These are phyloP conservation scores for Ophiostoma novo-ulmi DNA, from an alignment of 2,329 filamentous ascomycete species.

Conservation along the genomic window DNA sequence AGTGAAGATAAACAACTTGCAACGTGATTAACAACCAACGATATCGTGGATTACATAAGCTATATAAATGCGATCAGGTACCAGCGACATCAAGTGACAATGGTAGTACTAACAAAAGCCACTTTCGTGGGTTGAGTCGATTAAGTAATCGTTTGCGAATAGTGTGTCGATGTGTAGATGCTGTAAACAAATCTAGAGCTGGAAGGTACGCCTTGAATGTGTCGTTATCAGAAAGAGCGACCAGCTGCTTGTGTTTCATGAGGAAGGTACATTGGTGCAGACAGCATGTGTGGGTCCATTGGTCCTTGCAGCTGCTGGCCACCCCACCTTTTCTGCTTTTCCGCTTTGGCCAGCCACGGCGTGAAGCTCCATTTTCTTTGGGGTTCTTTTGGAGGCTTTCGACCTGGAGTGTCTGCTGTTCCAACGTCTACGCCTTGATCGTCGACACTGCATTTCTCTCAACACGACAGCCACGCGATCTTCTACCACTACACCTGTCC, in stretches of 20 bases:
- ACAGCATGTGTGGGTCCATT: not conserved
- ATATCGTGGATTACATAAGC: not conserved
- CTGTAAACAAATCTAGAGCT: not conserved
- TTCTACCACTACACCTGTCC: not conserved
- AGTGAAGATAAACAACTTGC: not conserved
- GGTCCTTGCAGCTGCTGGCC: not conserved
- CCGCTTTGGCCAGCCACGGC: not conserved
- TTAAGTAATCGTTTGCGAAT: not conserved
- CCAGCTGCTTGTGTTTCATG: not conserved
- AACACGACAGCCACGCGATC: not conserved
- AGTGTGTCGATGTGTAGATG: not conserved
- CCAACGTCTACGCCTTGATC: not conserved
- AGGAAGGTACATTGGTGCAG: not conserved
- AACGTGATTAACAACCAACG: not conserved
- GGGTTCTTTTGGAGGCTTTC: slow-evolving; percentile 3
- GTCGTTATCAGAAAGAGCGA: not conserved
- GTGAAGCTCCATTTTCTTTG: slow-evolving; percentile 1
- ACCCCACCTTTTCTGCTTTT: slow-evolving; percentile 2
- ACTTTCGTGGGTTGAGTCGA: not conserved
- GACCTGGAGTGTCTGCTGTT: slow-evolving; percentile 2
- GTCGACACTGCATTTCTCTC: not conserved
- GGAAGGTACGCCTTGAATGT: not conserved
- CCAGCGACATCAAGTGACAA: not conserved
- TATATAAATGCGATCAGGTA: not conserved
- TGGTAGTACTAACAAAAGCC: not conserved